Base-by-base conservation (phyloP, 768 basidiomycete genomes). In the Clavulina sp. region DNA sequence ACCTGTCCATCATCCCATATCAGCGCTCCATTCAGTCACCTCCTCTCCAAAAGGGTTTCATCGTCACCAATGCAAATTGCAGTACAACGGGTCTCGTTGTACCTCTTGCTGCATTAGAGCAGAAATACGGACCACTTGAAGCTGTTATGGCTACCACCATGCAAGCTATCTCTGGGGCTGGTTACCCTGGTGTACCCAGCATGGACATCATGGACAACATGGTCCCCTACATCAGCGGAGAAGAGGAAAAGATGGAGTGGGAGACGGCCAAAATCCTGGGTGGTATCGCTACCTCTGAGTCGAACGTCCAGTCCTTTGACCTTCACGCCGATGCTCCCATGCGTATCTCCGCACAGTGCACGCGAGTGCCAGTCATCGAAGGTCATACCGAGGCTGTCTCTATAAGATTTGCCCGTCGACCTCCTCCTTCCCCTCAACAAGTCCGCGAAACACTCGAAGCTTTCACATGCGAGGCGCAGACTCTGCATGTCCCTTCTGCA, bases 241-340 rank as follows among this genome's bases (percentile, higher is more conserved):
- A 96, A 62, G 85, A 89, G 60, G 95, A 97, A 63, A 99, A 97
- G 64, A 89, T 97, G 57, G 93, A 99, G 64, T 99, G 95, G 95
- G 95, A 99, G 69, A 82, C 87, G 4, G 75, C 84, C 59, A 99
- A 97, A 70, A 99, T 99, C 60, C 78, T 99, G 21, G 93, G 95
- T 23, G 88, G 81, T 2, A 59, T 96, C 52, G 60, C 69, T 2
- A 9, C 9, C 9, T n/a, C n/a, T n/a, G n/a, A n/a, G n/a, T 69
- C 74, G 24, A 70, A 71, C 47, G 57, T 63, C 4, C 75, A 73
- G 52, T 60, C 74, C 7, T 97, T 95, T 64, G 92, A 95, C 62
- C 80, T 87, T 76, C 89, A 89, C 66, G 67, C 77, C 0, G 61
- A 62, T n/a, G 70, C 78, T 36, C 87, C 89, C 0, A 69, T 99